A percentile compares a stretch with the other conserved stretches of the same genome.
Conservation (phyloP, 805 yeast genomes). For the Ogataea glucozyma region DNA sequence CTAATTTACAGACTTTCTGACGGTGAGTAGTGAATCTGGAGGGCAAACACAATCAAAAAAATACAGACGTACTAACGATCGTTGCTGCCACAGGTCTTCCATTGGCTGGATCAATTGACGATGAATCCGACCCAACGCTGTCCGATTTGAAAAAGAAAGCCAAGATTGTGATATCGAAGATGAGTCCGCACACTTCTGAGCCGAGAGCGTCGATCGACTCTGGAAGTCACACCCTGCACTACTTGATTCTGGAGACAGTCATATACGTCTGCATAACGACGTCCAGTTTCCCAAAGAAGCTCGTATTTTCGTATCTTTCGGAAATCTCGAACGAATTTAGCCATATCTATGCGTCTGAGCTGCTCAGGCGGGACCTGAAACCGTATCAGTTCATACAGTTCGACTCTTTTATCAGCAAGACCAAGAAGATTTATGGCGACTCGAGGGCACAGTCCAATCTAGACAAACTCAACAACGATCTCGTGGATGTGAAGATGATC, state of each 20-base stretch:
- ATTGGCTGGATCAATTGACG: conserved; percentile 87
- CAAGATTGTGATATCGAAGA: conserved; percentile 70
- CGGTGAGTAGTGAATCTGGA: conserved; percentile 18
- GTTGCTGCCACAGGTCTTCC: conserved; percentile 68
- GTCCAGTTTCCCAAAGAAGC: conserved; percentile 76
- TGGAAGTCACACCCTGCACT: conserved; percentile 72
- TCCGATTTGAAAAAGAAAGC: conserved; percentile 81
- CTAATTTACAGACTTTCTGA: conserved; percentile 28
- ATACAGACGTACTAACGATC: neutral
- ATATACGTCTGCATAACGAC: conserved; percentile 80
- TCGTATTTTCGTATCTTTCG: conserved; percentile 82
- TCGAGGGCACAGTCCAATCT: conserved; percentile 86
- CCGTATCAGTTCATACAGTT: conserved; percentile 91
- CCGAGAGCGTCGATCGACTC: conserved; percentile 83
- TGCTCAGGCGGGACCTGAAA: conserved; percentile 63
- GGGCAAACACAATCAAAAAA: neutral
- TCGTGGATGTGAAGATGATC: conserved; percentile 90
- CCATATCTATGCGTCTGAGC: conserved; percentile 72
- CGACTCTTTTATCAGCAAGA: conserved; percentile 79
- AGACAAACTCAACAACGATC: conserved; percentile 81
- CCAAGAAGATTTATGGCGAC: conserved; percentile 87
- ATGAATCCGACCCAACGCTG: conserved; percentile 60
- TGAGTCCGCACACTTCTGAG: conserved; percentile 71
- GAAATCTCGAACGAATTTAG: conserved; percentile 83
- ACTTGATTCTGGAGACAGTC: conserved; percentile 62